A percentile compares a stretch with the other conserved stretches of the same genome.
Evolutionary conservation across 768 basidiomycete species (phyloP).

Genomic region (Kwoniella sp.): DNA sequence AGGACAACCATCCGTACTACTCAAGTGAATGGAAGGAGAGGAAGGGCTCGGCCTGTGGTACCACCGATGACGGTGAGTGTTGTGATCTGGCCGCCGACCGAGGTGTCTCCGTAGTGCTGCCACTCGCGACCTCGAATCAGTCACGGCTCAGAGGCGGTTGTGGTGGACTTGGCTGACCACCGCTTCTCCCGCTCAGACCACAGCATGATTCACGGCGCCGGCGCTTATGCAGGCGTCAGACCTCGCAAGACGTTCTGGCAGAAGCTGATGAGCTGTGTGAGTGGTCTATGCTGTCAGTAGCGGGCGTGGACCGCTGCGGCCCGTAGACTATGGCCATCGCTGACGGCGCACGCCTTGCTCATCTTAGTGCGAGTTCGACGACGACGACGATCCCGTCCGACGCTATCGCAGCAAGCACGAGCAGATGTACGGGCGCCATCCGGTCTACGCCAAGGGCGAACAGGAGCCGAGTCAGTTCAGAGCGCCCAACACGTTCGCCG

Average conservation of each 20-base stretch:
- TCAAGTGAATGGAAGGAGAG: constrained; percentile 11
- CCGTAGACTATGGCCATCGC: no score
- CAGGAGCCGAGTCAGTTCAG: background rate
- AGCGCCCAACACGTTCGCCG: constrained; percentile 7
- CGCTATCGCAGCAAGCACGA: constrained; percentile 8
- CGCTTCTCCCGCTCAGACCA: background rate
- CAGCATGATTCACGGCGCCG: background rate
- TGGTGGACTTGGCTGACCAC: background rate
- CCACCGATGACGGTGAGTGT: background rate
- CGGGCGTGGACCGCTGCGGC: background rate
- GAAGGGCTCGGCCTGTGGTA: background rate
- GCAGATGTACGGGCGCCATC: constrained; percentile 6
- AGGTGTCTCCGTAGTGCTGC: no score
- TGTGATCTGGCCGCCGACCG: background rate
- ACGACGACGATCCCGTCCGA: constrained; percentile 2
- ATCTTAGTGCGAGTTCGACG: constrained; percentile 14
- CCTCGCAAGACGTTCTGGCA: background rate
- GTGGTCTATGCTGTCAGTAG: background rate
- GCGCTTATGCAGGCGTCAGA: background rate
- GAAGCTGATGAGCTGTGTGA: constrained; percentile 1
- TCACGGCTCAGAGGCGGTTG: no score
- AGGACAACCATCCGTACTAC: no score
- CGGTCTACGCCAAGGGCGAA: background rate
- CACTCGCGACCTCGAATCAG: no score
- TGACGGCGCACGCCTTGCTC: background rate